phyloP scores from a whole-genome alignment of 2,329 filamentous ascomycete genomes.

The Paecilomyces sp. region DNA sequence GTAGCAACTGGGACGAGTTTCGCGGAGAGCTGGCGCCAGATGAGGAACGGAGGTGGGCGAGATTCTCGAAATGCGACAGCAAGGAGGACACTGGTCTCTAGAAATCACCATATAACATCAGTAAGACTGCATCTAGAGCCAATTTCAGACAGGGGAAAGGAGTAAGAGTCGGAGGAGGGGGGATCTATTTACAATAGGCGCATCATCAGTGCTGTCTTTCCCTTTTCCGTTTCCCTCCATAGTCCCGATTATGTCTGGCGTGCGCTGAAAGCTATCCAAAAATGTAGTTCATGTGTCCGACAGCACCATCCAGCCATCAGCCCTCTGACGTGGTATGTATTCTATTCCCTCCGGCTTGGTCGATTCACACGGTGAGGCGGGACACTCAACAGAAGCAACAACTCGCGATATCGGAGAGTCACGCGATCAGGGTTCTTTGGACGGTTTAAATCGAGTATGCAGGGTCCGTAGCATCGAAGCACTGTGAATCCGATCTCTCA shows the following conservation, averaged over 20 bases:
- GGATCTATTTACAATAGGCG: constrained; percentile 25
- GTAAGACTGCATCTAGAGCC: constrained; percentile 2
- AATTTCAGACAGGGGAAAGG: constrained; percentile 5
- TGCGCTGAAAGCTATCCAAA: constrained; percentile 12
- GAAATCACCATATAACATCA: constrained; percentile 5
- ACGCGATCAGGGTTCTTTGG: neutral
- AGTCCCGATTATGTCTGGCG: constrained; percentile 17
- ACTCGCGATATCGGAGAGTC: neutral
- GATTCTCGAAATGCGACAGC: constrained; percentile 42
- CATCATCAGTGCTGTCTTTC: constrained; percentile 27
- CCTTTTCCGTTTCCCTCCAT: constrained; percentile 29
- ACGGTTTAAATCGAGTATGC: neutral
- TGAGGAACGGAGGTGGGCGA: constrained; percentile 29
- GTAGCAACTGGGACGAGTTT: constrained; percentile 21
- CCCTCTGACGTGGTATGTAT: neutral
- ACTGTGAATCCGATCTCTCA: neutral
- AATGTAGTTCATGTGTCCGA: constrained; percentile 22
- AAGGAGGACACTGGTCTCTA: constrained; percentile 44
- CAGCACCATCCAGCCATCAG: neutral
- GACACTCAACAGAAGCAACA: neutral
- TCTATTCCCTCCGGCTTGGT: neutral
- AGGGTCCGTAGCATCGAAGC: neutral
- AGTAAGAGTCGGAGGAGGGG: constrained; percentile 8
- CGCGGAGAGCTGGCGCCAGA: constrained; percentile 17
- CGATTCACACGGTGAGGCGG: neutral